phyloP scores from a whole-genome alignment of 1,139 yeast species.

The Blastobotrys raffinosifermentans region DNA sequence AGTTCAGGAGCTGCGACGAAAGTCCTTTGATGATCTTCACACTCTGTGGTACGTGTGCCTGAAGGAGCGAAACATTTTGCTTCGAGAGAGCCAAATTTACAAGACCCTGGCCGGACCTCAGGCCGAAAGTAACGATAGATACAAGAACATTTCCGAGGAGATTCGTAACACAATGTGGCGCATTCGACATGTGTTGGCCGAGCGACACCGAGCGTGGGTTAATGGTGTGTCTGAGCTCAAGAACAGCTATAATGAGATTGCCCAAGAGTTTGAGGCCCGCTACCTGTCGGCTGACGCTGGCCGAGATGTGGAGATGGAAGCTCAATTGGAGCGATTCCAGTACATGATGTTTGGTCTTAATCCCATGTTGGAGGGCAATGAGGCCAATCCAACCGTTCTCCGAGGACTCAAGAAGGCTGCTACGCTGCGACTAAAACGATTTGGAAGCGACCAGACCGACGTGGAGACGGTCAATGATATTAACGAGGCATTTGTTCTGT shows the following conservation, averaged over 20 bases:
- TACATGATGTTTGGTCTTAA: constrained; percentile 77
- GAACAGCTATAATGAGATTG: constrained; percentile 41
- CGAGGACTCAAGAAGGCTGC: constrained; percentile 66
- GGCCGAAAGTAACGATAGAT: constrained; percentile 30
- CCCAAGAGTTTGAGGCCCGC: constrained; percentile 50
- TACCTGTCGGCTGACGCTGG: constrained; percentile 55
- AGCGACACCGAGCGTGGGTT: constrained; percentile 70
- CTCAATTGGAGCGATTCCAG: constrained; percentile 69
- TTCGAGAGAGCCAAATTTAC: constrained; percentile 60
- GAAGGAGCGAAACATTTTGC: constrained; percentile 73
- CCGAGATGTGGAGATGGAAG: constrained; percentile 57
- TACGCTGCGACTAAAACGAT: constrained; percentile 54
- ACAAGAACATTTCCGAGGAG: constrained; percentile 38
- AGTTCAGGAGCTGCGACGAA: constrained; percentile 80
- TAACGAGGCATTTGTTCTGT: constrained; percentile 47
- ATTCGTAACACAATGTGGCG: constrained; percentile 60
- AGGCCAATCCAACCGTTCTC: constrained; percentile 57
- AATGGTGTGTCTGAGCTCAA: constrained; percentile 49
- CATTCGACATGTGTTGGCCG: constrained; percentile 81
- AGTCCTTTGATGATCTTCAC: constrained; percentile 88
- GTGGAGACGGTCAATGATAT: constrained; percentile 34
- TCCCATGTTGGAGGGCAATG: constrained; percentile 41
- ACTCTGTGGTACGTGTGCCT: constrained; percentile 82
- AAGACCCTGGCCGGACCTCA: constrained; percentile 35
- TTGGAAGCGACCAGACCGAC: constrained; percentile 23